Percentiles rank a stretch among this genome's conserved stretches.
phyloP scores from a whole-genome alignment of 257 asterid genomes.

The Vinca minor region DNA sequence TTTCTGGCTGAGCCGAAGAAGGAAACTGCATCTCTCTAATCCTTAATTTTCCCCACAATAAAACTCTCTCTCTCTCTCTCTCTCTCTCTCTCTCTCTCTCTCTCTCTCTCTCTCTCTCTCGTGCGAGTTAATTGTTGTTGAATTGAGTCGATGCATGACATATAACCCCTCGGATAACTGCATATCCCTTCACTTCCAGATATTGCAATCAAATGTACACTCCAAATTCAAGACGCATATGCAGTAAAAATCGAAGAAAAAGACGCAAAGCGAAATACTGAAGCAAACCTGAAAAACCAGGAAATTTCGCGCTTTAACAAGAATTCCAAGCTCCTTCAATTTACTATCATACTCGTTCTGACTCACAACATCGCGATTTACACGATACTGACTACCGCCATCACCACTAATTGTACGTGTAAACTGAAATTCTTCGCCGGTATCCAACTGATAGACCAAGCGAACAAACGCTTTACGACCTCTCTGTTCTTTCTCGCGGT shows the following conservation, averaged over 20 bases:
- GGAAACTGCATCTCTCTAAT: no score
- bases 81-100: no score
- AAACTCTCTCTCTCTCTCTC: no score
- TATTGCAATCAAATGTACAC: neutral
- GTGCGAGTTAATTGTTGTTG: no score
- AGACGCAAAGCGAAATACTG: neutral
- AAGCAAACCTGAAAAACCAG: conserved; percentile 80
- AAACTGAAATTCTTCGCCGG: conserved; percentile 61
- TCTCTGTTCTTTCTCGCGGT: conserved; percentile 71
- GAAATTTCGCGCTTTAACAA: conserved; percentile 91
- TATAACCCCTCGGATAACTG: no score
- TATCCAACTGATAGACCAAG: conserved; percentile 63
- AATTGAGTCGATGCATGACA: no score
- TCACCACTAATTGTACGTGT: conserved; percentile 73
- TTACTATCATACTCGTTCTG: conserved; percentile 73
- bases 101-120: no score
- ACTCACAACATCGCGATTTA: conserved; percentile 48
- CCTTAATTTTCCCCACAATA: no score
- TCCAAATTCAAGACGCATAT: neutral
- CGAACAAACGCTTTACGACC: conserved; percentile 79
- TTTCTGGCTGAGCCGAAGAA: no score
- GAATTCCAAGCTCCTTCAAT: conserved; percentile 76
- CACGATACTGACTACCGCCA: conserved; percentile 80
- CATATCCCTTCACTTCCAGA: neutral
- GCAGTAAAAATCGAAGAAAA: neutral